Evolutionary conservation across 139 green algal species (phyloP).

Genomic region (Chlorella ohadii): DNA sequence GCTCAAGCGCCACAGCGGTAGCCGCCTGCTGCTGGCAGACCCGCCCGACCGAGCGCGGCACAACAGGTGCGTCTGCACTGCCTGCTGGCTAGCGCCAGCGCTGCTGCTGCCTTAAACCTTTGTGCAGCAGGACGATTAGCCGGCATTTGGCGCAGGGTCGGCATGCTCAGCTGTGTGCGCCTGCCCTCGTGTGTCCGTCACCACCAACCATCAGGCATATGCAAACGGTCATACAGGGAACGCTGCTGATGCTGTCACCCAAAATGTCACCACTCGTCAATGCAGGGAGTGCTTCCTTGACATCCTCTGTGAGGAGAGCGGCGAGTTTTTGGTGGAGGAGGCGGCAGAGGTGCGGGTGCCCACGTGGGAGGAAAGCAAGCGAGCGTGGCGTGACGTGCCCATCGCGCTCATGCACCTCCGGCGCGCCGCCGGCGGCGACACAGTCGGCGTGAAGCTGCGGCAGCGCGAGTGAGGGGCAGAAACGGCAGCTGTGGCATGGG

Average conservation of each 20-base stretch:
- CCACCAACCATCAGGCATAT: too few species aligned
- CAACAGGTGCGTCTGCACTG: constrained; percentile 49
- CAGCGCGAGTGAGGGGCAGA: neutral
- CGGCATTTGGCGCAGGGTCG: too few species aligned
- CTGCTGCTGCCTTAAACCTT: too few species aligned
- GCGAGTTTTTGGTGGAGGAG: constrained; percentile 34
- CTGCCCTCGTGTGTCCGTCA: too few species aligned
- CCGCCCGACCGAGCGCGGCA: constrained; percentile 48
- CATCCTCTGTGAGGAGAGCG: constrained; percentile 39
- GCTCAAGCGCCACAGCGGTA: constrained; percentile 18
- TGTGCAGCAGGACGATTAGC: too few species aligned
- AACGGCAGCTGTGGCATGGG: too few species aligned
- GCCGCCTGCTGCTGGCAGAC: constrained; percentile 57
- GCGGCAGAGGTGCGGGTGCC: neutral
- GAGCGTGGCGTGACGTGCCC: constrained; percentile 4
- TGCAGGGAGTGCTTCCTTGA: constrained; percentile 49
- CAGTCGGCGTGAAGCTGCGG: constrained; percentile 24
- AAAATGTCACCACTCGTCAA: too few species aligned
- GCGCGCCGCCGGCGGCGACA: neutral
- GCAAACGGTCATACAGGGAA: too few species aligned
- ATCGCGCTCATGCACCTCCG: constrained; percentile 28
- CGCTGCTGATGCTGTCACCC: too few species aligned
- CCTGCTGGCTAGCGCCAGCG: too few species aligned
- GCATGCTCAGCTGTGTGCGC: too few species aligned
- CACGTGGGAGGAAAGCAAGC: constrained; percentile 15